Conservation (phyloP, 2,329 filamentous ascomycete species). For the Botrytis aclada region DNA sequence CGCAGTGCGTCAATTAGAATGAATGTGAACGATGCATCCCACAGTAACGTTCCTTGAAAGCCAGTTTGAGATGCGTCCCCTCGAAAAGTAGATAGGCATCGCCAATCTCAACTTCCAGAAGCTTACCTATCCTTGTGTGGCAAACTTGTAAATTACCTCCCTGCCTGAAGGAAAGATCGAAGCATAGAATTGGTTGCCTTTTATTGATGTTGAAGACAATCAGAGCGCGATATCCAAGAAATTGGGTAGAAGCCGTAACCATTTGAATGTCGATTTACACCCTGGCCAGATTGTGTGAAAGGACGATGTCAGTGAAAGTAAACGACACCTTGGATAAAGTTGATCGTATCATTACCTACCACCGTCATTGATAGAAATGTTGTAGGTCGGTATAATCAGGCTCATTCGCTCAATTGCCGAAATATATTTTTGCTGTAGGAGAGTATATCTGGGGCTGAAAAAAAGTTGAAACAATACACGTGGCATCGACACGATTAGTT, state of each 20-base stretch:
- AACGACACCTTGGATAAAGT: background rate
- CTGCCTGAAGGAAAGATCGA: background rate
- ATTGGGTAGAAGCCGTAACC: background rate
- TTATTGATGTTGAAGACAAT: background rate
- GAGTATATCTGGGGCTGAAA: background rate
- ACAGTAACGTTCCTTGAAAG: background rate
- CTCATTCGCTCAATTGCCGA: background rate
- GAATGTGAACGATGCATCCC: background rate
- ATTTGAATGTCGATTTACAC: background rate
- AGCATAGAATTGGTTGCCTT: background rate
- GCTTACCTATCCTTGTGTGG: background rate
- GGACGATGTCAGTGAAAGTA: background rate
- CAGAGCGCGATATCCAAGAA: background rate
- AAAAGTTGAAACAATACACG: constrained; percentile 12
- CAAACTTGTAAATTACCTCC: background rate
- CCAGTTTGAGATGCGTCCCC: background rate
- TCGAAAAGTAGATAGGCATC: background rate
- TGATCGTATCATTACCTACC: background rate
- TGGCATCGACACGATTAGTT: constrained; percentile 11
- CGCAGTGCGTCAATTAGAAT: background rate
- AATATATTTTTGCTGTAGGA: background rate
- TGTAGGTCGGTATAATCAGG: background rate
- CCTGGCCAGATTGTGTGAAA: background rate
- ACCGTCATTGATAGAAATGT: background rate
- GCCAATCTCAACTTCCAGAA: background rate